Base-by-base conservation (phyloP, 306 rosid species). In the Medicago ruthenica region DNA sequence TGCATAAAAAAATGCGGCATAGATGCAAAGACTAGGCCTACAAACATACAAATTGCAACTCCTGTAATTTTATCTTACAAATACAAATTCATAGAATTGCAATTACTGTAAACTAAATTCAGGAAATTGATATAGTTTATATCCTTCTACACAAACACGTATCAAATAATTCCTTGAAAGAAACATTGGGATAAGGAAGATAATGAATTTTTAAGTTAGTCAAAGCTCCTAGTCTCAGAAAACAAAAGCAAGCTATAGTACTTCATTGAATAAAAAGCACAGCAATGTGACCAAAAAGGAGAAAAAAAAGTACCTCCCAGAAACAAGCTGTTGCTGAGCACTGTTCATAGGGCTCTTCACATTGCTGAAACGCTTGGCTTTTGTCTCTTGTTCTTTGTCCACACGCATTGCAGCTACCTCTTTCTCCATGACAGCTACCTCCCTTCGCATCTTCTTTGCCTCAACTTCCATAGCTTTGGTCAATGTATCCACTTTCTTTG, bases 331-430 rank as follows among this genome's bases (percentile, higher is more conserved):
- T 16, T 90, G 87, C 81, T 89, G 93, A 45, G 95, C 85, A 82
- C 92, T 91, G 87, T 75, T 96, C 78, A 82, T 86, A 17, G 96
- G 86, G 58, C 85, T 89, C 83, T 90, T 96, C 44, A 83, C 68
- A 85, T 75, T 81, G 62, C 96, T 83, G 79, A 88, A 92, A 71
- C 98, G 87, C 87, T 87, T 96, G 17, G 97, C 90, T 87, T 96
- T 88, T 82, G 78, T 90, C 36, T 90, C 98, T 62, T 96, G 99
- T 64, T 87, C 99, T 79, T 96, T 96, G 68, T 96, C 99, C 64
- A 91, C 90, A 20, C 99, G 97, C 96, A 96, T 92, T n/a, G 98
- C 99, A 84, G 99, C 95, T 68, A 96, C 98, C 88, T 96, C 97
- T 86, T 92, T 96, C 91, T 96, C 99, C 99, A 92, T 96, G 69